phyloP scores from a whole-genome alignment of 2,329 filamentous ascomycete genomes.

The Alternaria triticina region DNA sequence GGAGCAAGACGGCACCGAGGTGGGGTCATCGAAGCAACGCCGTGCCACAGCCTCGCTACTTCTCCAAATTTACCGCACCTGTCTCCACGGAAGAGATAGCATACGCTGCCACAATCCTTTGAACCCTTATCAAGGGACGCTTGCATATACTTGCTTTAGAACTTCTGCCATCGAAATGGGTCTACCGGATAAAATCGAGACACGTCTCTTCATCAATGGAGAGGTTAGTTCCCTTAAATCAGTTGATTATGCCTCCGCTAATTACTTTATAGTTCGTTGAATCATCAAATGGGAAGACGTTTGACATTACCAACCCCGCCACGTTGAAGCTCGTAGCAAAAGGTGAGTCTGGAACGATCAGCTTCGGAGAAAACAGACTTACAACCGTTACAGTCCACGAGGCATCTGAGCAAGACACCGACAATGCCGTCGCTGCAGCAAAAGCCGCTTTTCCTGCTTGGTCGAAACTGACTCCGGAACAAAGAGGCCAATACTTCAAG shows the following conservation, averaged over 20 bases:
- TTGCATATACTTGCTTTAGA: background rate
- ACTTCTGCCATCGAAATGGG: conserved; percentile 26
- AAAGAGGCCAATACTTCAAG: conserved; percentile 38
- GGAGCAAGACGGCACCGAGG: conserved; percentile 9
- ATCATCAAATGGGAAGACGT: conserved; percentile 42
- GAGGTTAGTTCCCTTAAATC: conserved; percentile 23
- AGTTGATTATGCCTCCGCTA: background rate
- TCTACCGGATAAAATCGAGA: conserved; percentile 39
- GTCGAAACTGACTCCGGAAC: conserved; percentile 56
- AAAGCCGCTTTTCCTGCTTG: conserved; percentile 75
- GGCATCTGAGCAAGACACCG: conserved; percentile 58
- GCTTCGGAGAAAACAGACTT: background rate
- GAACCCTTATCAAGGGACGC: background rate
- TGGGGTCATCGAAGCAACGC: conserved; percentile 18
- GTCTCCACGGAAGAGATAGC: background rate
- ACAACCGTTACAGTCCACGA: conserved; percentile 47
- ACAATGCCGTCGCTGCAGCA: conserved; percentile 73
- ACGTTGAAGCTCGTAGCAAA: conserved; percentile 83
- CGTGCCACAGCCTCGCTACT: background rate
- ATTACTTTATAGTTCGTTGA: conserved; percentile 34
- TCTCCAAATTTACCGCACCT: background rate
- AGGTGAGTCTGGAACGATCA: conserved; percentile 57
- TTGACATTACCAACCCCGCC: conserved; percentile 79
- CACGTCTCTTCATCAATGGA: conserved; percentile 45
- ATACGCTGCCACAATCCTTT: background rate